Evolutionary conservation across 768 basidiomycete genomes (phyloP).

Genomic region (Lanmaoa pseudosensibilis): DNA sequence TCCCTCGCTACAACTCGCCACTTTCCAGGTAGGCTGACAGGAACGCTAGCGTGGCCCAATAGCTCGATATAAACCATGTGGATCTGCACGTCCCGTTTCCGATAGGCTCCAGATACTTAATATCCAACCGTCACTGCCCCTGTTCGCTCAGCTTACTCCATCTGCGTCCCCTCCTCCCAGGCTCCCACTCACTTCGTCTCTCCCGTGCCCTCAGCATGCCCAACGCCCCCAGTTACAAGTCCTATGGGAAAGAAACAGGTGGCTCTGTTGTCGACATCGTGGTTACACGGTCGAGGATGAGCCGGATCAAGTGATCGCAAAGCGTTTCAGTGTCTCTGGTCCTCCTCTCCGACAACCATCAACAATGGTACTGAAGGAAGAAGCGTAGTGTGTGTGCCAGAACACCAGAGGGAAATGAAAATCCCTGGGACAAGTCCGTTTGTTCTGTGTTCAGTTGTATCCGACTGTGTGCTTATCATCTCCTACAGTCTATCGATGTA

Average conservation of each 20-base stretch:
- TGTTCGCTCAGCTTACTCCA: too few species aligned
- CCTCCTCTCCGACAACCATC: conserved; percentile 39
- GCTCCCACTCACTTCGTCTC: too few species aligned
- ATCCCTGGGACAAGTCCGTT: conserved; percentile 45
- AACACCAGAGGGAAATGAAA: conserved; percentile 44
- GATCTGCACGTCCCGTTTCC: too few species aligned
- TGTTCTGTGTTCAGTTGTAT: background rate
- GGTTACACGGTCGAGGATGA: conserved; percentile 21
- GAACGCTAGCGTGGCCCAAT: too few species aligned
- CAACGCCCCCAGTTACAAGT: background rate
- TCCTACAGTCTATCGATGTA: conserved; percentile 42
- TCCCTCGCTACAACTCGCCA: too few species aligned
- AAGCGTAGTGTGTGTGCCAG: conserved; percentile 55
- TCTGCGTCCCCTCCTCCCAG: too few species aligned
- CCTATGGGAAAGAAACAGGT: conserved; percentile 24
- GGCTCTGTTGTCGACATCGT: background rate
- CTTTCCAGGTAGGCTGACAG: too few species aligned
- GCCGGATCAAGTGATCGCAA: conserved; percentile 29
- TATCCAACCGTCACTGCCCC: too few species aligned
- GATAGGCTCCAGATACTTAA: too few species aligned
- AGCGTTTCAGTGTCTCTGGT: conserved; percentile 32
- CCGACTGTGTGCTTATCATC: background rate
- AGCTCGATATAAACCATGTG: too few species aligned
- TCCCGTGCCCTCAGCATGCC: too few species aligned
- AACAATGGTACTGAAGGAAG: conserved; percentile 51